phyloP scores from a whole-genome alignment of 2,329 filamentous ascomycete genomes.

The Balansia obtecta region DNA sequence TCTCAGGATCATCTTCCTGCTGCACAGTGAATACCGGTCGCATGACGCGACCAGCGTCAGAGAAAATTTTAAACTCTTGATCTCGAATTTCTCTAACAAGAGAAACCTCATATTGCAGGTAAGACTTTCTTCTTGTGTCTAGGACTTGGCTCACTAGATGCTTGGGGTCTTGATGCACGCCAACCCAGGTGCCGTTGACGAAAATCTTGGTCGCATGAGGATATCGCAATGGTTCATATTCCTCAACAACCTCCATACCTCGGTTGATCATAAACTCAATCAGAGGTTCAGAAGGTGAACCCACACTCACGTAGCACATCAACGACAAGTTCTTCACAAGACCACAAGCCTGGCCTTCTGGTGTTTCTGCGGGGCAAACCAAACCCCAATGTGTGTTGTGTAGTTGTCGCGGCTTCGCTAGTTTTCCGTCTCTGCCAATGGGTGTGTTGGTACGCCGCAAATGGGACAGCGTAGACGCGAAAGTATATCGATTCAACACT shows the following conservation, averaged over 20 bases:
- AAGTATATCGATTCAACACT: conserved; percentile 95
- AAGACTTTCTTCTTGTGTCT: conserved; percentile 64
- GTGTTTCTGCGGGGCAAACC: conserved; percentile 93
- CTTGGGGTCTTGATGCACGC: conserved; percentile 80
- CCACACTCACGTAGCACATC: conserved; percentile 97
- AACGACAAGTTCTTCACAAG: conserved; percentile 94
- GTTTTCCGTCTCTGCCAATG: conserved; percentile 93
- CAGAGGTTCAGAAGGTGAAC: conserved; percentile 80
- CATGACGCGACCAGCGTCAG: conserved; percentile 90
- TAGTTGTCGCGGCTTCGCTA: conserved; percentile 92
- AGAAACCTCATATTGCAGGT: conserved; percentile 85
- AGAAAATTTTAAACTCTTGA: conserved; percentile 96
- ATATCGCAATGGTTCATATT: conserved; percentile 76
- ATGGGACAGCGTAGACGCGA: conserved; percentile 92
- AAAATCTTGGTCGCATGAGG: conserved; percentile 96
- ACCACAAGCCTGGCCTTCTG: conserved; percentile 95
- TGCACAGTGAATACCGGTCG: conserved; percentile 89
- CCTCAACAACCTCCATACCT: conserved; percentile 93
- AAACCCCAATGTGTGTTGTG: conserved; percentile 99
- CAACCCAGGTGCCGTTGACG: conserved; percentile 96
- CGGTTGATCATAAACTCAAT: conserved; percentile 91
- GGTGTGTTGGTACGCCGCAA: conserved; percentile 94
- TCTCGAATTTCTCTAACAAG: conserved; percentile 94
- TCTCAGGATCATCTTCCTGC: conserved; percentile 66
- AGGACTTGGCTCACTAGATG: conserved; percentile 71